phyloP scores from a whole-genome alignment of 495 filamentous ascomycete genomes.

The Podospora didyma region DNA sequence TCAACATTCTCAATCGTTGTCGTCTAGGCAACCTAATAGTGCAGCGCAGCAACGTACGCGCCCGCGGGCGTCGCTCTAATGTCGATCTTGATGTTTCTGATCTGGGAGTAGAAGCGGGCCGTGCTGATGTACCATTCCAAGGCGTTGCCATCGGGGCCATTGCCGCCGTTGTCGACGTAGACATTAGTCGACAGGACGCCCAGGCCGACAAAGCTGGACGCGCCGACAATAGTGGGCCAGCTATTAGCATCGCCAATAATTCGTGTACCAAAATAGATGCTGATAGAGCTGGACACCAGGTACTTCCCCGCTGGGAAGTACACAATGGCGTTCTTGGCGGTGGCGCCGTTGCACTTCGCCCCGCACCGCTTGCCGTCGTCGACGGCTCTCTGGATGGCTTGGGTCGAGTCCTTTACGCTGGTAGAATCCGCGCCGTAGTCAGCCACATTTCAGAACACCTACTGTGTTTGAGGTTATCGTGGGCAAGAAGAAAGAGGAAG shows the following conservation, averaged over 20 bases:
- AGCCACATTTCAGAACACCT: background rate
- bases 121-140: conserved; percentile 59
- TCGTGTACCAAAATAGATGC: conserved; percentile 69
- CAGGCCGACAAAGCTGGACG: conserved; percentile 66
- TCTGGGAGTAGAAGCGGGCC: conserved; percentile 93
- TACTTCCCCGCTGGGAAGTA: conserved; percentile 77
- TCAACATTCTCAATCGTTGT: conserved; percentile 79
- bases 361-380: conserved; percentile 69
- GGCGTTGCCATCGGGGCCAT: conserved; percentile 1
- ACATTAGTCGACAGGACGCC: conserved; percentile 83
- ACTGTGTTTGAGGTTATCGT: background rate
- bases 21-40: conserved; percentile 92
- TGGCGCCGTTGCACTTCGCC: background rate
- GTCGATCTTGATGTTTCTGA: conserved; percentile 89
- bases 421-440: conserved; percentile 42
- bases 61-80: conserved; percentile 51
- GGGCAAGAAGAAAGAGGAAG: no score
- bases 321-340: conserved; percentile 48
- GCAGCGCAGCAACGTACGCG: conserved; percentile 65
- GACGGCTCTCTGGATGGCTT: conserved; percentile 76
- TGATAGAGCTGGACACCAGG: conserved; percentile 55
- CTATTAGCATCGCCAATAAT: conserved; percentile 64
- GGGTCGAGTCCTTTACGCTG: conserved; percentile 74
- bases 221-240: conserved; percentile 67
- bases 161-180: conserved; percentile 59